Percentiles rank a stretch among this genome's conserved stretches.
Evolutionary conservation across 257 asterid genomes (phyloP).

Genomic region (Mitragyna speciosa): DNA sequence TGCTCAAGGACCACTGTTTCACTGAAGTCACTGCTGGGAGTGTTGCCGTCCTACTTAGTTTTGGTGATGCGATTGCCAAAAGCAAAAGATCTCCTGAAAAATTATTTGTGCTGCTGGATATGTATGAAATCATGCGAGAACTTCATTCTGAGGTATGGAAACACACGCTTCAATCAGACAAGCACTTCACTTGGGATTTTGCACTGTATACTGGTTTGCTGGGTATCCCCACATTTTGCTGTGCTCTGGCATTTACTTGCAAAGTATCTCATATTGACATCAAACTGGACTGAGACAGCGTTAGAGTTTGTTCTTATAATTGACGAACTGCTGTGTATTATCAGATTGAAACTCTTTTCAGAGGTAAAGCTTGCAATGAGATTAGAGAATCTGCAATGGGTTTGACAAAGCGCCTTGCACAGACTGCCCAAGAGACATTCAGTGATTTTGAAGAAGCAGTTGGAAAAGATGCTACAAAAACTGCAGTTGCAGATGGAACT

Average conservation of each 20-base stretch:
- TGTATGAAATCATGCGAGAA: constrained; percentile 99
- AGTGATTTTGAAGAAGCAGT: constrained; percentile 99
- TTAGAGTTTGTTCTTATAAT: constrained; percentile 11
- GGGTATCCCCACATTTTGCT: background rate
- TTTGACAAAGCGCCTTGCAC: constrained; percentile 94
- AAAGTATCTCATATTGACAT: background rate
- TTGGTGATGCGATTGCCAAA: constrained; percentile 98
- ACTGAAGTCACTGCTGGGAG: constrained; percentile 91
- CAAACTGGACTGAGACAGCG: background rate
- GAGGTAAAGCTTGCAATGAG: constrained; percentile 86
- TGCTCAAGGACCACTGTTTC: constrained; percentile 88
- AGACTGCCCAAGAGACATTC: constrained; percentile 94
- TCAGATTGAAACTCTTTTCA: constrained; percentile 82
- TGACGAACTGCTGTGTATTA: constrained; percentile 19
- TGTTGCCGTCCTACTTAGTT: constrained; percentile 90
- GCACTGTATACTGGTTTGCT: background rate
- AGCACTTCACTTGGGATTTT: background rate
- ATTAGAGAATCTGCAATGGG: constrained; percentile 93
- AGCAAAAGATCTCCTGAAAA: constrained; percentile 99
- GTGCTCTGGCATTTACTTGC: background rate
- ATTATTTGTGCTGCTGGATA: constrained; percentile 91
- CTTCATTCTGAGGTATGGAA: constrained; percentile 82
- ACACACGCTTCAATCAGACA: constrained; percentile 12
- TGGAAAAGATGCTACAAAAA: constrained; percentile 98
- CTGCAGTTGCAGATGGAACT: constrained; percentile 97